Evolutionary conservation across 371 early-diverging fungal genomes (phyloP).

Genomic region (Mucor racemosus): DNA sequence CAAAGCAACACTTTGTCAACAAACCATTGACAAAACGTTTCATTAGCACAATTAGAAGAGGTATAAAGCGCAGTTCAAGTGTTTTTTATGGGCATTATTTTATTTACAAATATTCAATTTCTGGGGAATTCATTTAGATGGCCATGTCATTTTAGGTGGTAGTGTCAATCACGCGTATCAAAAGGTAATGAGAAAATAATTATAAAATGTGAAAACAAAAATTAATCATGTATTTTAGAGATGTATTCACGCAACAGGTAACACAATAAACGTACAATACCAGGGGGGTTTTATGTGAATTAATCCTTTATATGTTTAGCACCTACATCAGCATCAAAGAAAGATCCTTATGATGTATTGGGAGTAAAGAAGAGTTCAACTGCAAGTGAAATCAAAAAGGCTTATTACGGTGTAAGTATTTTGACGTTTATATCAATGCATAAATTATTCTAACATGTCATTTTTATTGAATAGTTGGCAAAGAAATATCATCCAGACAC

Average conservation of each 20-base stretch:
- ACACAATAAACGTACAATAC: not conserved
- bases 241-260: conserved; percentile 36
- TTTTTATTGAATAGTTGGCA: conserved; percentile 63
- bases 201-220: not conserved
- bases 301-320: not conserved
- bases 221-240: conserved; percentile 16
- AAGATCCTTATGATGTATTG: conserved; percentile 83
- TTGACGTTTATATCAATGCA: not conserved
- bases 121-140: not conserved
- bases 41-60: conserved; percentile 15
- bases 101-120: too few species aligned
- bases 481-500: conserved; percentile 97
- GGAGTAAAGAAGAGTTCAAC: conserved; percentile 80
- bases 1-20: not conserved
- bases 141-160: conserved; percentile 12
- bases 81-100: not conserved
- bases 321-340: conserved; percentile 38
- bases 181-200: conserved; percentile 8
- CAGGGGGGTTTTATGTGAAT: not conserved
- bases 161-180: conserved; percentile 4
- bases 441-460: not conserved
- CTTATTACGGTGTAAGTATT: conserved; percentile 79
- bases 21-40: conserved; percentile 18
- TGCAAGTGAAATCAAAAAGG: conserved; percentile 91
- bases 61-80: conserved; percentile 1